Evolutionary conservation across 805 yeast genomes (phyloP).

Genomic region (Grigorovia yakushimaensis): DNA sequence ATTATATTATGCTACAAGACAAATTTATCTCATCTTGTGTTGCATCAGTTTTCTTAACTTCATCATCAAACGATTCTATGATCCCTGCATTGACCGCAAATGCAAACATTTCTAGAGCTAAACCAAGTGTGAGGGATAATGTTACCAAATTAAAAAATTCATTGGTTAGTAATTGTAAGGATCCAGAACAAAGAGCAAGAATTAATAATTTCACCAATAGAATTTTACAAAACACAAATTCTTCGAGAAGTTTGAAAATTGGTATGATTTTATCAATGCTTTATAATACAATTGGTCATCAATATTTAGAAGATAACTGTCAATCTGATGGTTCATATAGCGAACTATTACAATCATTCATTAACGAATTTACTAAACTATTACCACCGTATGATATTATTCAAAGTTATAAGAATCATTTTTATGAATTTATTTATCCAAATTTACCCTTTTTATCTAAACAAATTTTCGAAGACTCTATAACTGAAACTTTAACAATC

Average conservation of each 20-base stretch:
- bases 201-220: slow-evolving; percentile 23
- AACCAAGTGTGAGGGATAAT: slow-evolving; percentile 17
- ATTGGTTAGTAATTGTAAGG: slow-evolving; percentile 18
- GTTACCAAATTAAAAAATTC: slow-evolving; percentile 18
- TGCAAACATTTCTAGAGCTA: slow-evolving; percentile 21
- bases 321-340: slow-evolving; percentile 20
- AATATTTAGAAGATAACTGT: slow-evolving; percentile 23
- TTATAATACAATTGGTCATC: slow-evolving; percentile 15
- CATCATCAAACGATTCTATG: slow-evolving; percentile 20
- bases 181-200: slow-evolving; percentile 14
- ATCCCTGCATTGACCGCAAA: slow-evolving; percentile 23
- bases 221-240: slow-evolving; percentile 18
- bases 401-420: slow-evolving; percentile 18
- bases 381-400: slow-evolving; percentile 22
- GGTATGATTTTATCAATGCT: slow-evolving; percentile 17
- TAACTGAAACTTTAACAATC: slow-evolving; percentile 13
- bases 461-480: slow-evolving; percentile 23
- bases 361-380: slow-evolving; percentile 15
- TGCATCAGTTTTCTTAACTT: slow-evolving; percentile 22
- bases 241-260: slow-evolving; percentile 14
- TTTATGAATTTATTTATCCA: slow-evolving; percentile 21
- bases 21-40: slow-evolving; percentile 20
- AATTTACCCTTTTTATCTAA: slow-evolving; percentile 22
- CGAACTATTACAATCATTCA: slow-evolving; percentile 14
- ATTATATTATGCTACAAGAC: slow-evolving; percentile 24